A percentile compares a stretch with the other conserved stretches of the same genome.
These are phyloP conservation scores for Lotus japonicus DNA, from an alignment of 306 rosid species.

Conservation along the genomic window DNA sequence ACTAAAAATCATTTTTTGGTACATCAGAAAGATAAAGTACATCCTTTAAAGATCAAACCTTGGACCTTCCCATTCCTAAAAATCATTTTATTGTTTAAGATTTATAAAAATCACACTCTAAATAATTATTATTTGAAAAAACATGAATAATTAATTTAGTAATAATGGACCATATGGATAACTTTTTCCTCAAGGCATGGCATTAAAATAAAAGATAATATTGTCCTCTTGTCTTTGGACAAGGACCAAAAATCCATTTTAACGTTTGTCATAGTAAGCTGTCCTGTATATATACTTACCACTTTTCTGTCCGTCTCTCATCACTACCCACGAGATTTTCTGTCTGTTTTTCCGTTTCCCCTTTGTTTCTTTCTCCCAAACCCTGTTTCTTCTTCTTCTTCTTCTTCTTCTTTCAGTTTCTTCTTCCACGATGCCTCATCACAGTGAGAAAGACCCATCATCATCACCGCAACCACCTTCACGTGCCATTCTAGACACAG, in stretches of 20 bases:
- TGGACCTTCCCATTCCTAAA: too few species aligned
- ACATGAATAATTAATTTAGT: too few species aligned
- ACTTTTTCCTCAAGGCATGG: too few species aligned
- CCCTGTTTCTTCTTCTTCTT: neutral
- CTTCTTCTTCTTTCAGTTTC: conserved; percentile 27
- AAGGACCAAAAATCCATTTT: neutral
- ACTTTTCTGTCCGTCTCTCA: neutral
- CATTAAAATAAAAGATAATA: too few species aligned
- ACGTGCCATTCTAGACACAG: conserved; percentile 36
- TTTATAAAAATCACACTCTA: too few species aligned
- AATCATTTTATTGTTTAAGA: too few species aligned
- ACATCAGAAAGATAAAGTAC: too few species aligned
- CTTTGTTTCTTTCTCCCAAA: neutral
- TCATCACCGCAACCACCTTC: conserved; percentile 37
- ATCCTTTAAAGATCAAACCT: too few species aligned
- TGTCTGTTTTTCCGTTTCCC: neutral
- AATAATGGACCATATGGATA: too few species aligned
- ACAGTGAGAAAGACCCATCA: conserved; percentile 18
- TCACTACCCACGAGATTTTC: neutral
- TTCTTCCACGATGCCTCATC: conserved; percentile 35
- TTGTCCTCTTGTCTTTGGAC: neutral
- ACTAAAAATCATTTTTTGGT: too few species aligned
- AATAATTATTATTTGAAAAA: too few species aligned
- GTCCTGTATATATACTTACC: neutral
- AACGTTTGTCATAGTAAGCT: too few species aligned